These are phyloP conservation scores for Epichloe gansuensis DNA, from an alignment of 2,329 filamentous ascomycete genomes.

Conservation along the genomic window DNA sequence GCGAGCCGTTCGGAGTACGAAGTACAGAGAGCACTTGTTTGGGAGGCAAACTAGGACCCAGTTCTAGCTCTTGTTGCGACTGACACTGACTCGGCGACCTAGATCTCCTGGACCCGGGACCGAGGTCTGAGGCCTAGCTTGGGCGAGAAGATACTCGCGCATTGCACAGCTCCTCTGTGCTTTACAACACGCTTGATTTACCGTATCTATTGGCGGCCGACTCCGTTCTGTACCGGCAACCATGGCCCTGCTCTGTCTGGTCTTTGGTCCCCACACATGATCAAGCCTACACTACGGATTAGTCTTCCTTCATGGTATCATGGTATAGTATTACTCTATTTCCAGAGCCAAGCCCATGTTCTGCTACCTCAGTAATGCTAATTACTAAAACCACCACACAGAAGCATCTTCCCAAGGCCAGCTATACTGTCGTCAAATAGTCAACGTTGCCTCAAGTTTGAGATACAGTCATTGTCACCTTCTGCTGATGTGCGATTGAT, in stretches of 20 bases:
- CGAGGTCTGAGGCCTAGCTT: background rate
- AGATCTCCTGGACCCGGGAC: background rate
- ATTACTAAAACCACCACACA: conserved; percentile 1
- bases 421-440: background rate
- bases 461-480: background rate
- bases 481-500: background rate
- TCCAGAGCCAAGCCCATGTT: background rate
- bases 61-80: background rate
- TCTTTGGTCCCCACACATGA: background rate
- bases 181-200: background rate
- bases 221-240: background rate
- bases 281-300: background rate
- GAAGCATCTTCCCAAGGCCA: background rate
- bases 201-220: background rate
- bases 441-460: background rate
- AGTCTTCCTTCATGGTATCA: background rate
- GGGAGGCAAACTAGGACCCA: background rate
- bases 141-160: background rate
- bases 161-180: background rate
- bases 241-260: background rate
- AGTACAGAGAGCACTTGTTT: no score
- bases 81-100: background rate
- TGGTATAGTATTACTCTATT: background rate
- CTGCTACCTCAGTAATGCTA: conserved; percentile 1
- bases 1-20: no score